Evolutionary conservation across 2,329 filamentous ascomycete genomes (phyloP).

Genomic region (Ceratocystis diversiconidia): DNA sequence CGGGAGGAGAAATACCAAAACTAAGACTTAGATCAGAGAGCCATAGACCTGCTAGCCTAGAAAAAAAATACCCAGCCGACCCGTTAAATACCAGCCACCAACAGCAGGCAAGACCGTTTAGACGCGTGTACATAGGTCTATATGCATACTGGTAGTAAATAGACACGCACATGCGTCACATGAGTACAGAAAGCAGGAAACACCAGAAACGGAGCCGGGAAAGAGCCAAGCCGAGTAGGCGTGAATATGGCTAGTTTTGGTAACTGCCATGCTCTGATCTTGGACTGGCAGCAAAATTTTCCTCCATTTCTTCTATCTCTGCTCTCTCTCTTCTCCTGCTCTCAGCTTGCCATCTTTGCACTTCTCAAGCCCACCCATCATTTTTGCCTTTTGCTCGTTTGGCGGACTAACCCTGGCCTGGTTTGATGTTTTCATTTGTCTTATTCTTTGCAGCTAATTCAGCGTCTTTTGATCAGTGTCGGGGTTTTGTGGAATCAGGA

Average conservation of each 20-base stretch:
- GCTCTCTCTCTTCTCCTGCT: not conserved
- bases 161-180: not conserved
- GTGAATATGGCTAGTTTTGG: not conserved
- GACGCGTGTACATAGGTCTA: not conserved
- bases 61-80: not conserved
- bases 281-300: not conserved
- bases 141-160: not conserved
- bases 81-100: conserved; percentile 3
- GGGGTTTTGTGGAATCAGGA: too few species aligned
- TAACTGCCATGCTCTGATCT: not conserved
- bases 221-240: not conserved
- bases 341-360: not conserved
- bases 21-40: not conserved
- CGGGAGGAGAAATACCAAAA: not conserved
- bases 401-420: not conserved
- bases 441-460: not conserved
- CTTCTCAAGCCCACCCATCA: not conserved
- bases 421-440: not conserved
- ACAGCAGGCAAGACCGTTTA: not conserved
- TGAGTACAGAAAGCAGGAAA: not conserved
- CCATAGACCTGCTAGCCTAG: too few species aligned
- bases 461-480: too few species aligned
- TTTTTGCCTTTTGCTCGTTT: not conserved
- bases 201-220: not conserved
- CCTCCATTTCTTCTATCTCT: not conserved